Conservation (phyloP, 1,284 basidiomycete species). For the Hemileia vastatrix region DNA sequence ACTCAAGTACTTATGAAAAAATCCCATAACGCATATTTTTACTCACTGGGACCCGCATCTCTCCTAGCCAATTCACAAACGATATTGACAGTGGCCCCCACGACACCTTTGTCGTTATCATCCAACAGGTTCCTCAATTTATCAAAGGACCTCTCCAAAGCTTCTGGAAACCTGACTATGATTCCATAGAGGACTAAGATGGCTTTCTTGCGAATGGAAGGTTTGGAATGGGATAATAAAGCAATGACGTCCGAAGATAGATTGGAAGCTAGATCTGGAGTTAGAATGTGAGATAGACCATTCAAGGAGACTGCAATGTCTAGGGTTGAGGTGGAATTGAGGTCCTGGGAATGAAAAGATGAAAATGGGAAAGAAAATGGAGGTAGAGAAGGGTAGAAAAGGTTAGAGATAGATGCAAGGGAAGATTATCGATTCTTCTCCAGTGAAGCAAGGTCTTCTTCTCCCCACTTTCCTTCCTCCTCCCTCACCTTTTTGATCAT, state of each 20-base stretch:
- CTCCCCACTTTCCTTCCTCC: too few species aligned
- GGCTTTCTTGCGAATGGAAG: slow-evolving; percentile 74
- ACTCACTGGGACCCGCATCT: too few species aligned
- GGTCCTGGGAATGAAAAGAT: too few species aligned
- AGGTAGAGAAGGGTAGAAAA: background rate
- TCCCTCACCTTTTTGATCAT: slow-evolving; percentile 95
- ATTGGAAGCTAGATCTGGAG: slow-evolving; percentile 55
- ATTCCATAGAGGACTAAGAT: slow-evolving; percentile 69
- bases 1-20: slow-evolving; percentile 57
- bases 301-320: slow-evolving; percentile 14
- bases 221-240: slow-evolving; percentile 80
- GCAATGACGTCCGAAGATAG: slow-evolving; percentile 74
- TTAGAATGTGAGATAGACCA: slow-evolving; percentile 12
- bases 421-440: too few species aligned
- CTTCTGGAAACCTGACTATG: slow-evolving; percentile 28
- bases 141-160: slow-evolving; percentile 29
- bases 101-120: slow-evolving; percentile 74
- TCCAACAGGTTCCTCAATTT: slow-evolving; percentile 70
- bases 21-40: too few species aligned
- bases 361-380: slow-evolving; percentile 4
- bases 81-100: slow-evolving; percentile 85
- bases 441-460: slow-evolving; percentile 35
- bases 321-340: slow-evolving; percentile 22
- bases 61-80: slow-evolving; percentile 92
- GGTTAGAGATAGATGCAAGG: slow-evolving; percentile 9